Evolutionary conservation across 345 rosid genomes (phyloP).

Genomic region (Brassica nigra): DNA sequence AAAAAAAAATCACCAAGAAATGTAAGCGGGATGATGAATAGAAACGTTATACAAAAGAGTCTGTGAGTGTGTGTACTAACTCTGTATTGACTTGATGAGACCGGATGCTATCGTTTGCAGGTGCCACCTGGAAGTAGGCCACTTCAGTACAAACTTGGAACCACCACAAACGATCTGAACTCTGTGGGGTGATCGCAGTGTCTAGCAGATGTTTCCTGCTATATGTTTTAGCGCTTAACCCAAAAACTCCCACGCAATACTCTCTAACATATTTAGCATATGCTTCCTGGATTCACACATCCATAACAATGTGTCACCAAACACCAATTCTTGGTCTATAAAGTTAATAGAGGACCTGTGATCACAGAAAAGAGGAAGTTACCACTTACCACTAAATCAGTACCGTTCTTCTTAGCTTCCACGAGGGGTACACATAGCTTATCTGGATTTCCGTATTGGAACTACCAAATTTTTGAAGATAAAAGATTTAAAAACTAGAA

Average conservation of each 20-base stretch:
- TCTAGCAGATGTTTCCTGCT: slow-evolving; percentile 62
- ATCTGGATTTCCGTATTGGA: slow-evolving; percentile 95
- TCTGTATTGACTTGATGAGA: slow-evolving; percentile 79
- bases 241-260: slow-evolving; percentile 51
- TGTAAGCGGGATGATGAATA: neutral
- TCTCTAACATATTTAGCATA: slow-evolving; percentile 75
- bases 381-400: slow-evolving; percentile 69
- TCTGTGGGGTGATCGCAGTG: slow-evolving; percentile 47
- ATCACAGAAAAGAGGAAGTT: neutral
- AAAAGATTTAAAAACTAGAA: slow-evolving; percentile 20
- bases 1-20: neutral
- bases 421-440: slow-evolving; percentile 70
- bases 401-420: slow-evolving; percentile 73
- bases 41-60: neutral
- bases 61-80: slow-evolving; percentile 23
- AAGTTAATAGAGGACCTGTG: neutral
- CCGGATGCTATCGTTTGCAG: slow-evolving; percentile 82
- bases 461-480: slow-evolving; percentile 45
- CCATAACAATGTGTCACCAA: neutral
- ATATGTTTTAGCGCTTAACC: slow-evolving; percentile 56
- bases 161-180: slow-evolving; percentile 86
- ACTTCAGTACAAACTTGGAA: slow-evolving; percentile 97
- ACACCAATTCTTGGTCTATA: neutral
- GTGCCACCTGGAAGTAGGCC: slow-evolving; percentile 97
- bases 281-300: neutral